phyloP scores from a whole-genome alignment of 176 grass and related monocot genomes.

The Musa troglodytarum region DNA sequence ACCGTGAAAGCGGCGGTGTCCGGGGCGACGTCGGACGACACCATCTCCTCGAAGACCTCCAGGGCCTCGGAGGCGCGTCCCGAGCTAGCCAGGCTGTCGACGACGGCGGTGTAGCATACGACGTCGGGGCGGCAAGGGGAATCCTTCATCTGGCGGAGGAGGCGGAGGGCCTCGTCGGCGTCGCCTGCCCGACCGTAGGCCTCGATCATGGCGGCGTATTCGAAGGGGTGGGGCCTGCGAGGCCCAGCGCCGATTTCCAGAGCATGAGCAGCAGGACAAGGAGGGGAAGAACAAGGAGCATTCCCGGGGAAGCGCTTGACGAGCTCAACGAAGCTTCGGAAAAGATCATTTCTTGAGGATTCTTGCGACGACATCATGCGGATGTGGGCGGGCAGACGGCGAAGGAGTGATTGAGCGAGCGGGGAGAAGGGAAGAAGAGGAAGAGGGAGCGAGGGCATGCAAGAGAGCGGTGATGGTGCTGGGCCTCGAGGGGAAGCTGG shows the following conservation, averaged over 20 bases:
- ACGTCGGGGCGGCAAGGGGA: constrained; percentile 45
- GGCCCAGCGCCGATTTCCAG: constrained; percentile 24
- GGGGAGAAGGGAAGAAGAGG: constrained; percentile 13
- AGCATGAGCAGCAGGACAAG: constrained; percentile 2
- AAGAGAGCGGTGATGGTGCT: neutral
- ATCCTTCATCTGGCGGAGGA: constrained; percentile 80
- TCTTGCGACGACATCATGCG: neutral
- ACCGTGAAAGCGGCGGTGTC: constrained; percentile 55
- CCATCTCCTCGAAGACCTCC: constrained; percentile 49
- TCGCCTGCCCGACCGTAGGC: constrained; percentile 31
- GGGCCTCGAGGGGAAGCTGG: neutral
- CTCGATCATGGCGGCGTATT: constrained; percentile 70
- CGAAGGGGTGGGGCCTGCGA: constrained; percentile 57
- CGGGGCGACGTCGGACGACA: constrained; percentile 26
- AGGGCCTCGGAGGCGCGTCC: constrained; percentile 31
- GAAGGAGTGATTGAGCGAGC: constrained; percentile 4
- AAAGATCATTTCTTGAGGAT: constrained; percentile 14
- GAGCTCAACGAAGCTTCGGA: constrained; percentile 49
- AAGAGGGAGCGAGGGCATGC: constrained; percentile 17
- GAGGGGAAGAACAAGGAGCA: constrained; percentile 3
- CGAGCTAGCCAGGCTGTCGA: constrained; percentile 34
- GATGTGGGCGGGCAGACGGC: constrained; percentile 12
- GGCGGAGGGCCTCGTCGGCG: constrained; percentile 44
- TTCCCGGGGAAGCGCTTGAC: constrained; percentile 48
- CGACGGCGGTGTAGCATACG: constrained; percentile 67